phyloP scores from a whole-genome alignment of 192 early-diverging fungal genomes.

The Podila minutissima region DNA sequence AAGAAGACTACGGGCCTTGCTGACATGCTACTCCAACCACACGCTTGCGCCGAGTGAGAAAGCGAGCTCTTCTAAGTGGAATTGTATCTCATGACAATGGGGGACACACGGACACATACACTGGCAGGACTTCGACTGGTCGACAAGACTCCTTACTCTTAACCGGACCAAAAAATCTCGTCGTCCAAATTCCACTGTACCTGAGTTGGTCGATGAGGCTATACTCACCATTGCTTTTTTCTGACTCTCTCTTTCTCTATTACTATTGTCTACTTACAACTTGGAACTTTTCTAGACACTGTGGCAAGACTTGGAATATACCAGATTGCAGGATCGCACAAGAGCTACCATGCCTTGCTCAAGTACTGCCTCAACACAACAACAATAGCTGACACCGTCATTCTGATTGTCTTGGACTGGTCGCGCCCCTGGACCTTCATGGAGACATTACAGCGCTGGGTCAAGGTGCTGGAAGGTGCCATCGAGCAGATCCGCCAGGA shows the following conservation, averaged over 20 bases:
- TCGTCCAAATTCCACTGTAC: too few species aligned
- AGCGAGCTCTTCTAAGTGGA: too few species aligned
- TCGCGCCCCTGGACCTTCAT: constrained; percentile 88
- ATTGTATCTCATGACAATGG: too few species aligned
- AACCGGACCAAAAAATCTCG: too few species aligned
- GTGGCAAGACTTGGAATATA: constrained; percentile 83
- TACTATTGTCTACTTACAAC: not conserved
- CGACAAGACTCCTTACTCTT: too few species aligned
- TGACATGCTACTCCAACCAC: too few species aligned
- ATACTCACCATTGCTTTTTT: not conserved
- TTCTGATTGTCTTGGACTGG: constrained; percentile 92
- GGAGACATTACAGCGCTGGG: constrained; percentile 81
- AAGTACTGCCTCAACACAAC: constrained; percentile 75
- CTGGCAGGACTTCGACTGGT: too few species aligned
- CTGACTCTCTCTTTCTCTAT: not conserved
- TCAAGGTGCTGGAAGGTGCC: constrained; percentile 69
- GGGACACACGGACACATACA: too few species aligned
- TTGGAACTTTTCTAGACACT: constrained; percentile 52
- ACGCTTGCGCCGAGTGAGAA: too few species aligned
- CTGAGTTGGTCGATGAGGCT: not conserved
- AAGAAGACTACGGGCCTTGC: too few species aligned
- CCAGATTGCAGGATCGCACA: constrained; percentile 77
- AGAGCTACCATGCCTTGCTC: constrained; percentile 74
- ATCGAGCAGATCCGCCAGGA: constrained; percentile 66
- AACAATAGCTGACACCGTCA: constrained; percentile 68